These are phyloP conservation scores for Alternaria atra DNA, from an alignment of 2,329 filamentous ascomycete genomes.

Conservation along the genomic window DNA sequence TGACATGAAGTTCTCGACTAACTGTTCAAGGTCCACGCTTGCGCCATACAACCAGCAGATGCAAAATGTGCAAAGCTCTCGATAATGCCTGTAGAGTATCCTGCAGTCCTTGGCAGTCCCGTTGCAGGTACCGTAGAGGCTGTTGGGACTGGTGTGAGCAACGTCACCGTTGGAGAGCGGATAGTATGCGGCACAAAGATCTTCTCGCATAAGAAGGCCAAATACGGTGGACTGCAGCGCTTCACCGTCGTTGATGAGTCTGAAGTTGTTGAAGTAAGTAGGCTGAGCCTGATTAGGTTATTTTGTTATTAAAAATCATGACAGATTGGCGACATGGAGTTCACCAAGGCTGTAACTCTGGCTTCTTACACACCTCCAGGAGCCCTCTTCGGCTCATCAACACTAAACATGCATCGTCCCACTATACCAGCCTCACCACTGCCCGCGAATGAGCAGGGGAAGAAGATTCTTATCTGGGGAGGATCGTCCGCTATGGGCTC, in stretches of 20 bases:
- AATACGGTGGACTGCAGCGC: slow-evolving; percentile 31
- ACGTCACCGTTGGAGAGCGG: slow-evolving; percentile 46
- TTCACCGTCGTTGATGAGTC: slow-evolving; percentile 28
- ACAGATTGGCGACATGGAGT: slow-evolving; percentile 33
- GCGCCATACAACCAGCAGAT: slow-evolving; percentile 42
- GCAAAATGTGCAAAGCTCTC: slow-evolving; percentile 31
- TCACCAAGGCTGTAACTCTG: slow-evolving; percentile 31
- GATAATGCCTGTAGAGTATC: slow-evolving; percentile 35
- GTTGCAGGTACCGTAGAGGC: slow-evolving; percentile 45
- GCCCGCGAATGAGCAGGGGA: slow-evolving; percentile 26
- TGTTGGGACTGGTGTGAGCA: slow-evolving; percentile 40
- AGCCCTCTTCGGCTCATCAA: slow-evolving; percentile 23
- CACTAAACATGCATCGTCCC: slow-evolving; percentile 25
- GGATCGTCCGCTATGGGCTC: slow-evolving; percentile 54
- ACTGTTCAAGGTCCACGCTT: slow-evolving; percentile 24
- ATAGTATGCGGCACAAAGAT: slow-evolving; percentile 36
- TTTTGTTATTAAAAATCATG: slow-evolving; percentile 17
- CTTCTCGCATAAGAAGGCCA: slow-evolving; percentile 28
- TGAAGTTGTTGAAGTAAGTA: slow-evolving; percentile 24
- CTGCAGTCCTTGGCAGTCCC: slow-evolving; percentile 38
- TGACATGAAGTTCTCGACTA: too few relatives aligned
- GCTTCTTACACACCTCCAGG: slow-evolving; percentile 38
- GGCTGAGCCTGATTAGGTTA: background rate
- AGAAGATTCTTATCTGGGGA: slow-evolving; percentile 56
- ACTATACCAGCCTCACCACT: slow-evolving; percentile 25